These are phyloP conservation scores for Ceratocystis albifundus DNA, from an alignment of 2,329 filamentous ascomycete genomes.

Conservation along the genomic window DNA sequence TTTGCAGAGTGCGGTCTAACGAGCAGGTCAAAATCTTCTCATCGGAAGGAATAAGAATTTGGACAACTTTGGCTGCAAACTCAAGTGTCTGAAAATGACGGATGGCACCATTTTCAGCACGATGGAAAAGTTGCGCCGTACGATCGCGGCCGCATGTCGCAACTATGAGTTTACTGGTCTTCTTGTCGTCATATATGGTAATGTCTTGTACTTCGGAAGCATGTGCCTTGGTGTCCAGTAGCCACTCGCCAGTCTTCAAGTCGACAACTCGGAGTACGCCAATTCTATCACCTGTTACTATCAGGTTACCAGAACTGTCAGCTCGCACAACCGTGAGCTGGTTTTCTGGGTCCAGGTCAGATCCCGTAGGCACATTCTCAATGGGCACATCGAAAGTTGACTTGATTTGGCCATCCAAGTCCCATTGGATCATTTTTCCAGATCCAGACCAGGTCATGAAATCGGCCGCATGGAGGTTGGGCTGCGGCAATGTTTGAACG, in stretches of 20 bases:
- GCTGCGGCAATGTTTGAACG: slow-evolving; percentile 51
- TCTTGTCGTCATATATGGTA: slow-evolving; percentile 49
- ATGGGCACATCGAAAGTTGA: slow-evolving; percentile 55
- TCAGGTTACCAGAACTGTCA: slow-evolving; percentile 49
- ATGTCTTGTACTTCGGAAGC: slow-evolving; percentile 75
- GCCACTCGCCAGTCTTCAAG: slow-evolving; percentile 46
- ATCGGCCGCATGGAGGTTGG: slow-evolving; percentile 49
- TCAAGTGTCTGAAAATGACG: slow-evolving; percentile 85
- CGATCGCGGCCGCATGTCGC: slow-evolving; percentile 80
- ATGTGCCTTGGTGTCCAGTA: slow-evolving; percentile 73
- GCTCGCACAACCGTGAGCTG: slow-evolving; percentile 50
- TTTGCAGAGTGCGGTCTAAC: slow-evolving; percentile 72
- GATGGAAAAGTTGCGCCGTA: slow-evolving; percentile 80
- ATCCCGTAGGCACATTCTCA: slow-evolving; percentile 45
- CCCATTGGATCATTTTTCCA: slow-evolving; percentile 76
- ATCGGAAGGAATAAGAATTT: slow-evolving; percentile 59
- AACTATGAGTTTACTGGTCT: slow-evolving; percentile 50
- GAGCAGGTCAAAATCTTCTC: slow-evolving; percentile 76
- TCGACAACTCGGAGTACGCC: slow-evolving; percentile 69
- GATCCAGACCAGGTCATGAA: slow-evolving; percentile 85
- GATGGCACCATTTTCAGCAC: slow-evolving; percentile 43
- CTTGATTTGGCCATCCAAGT: slow-evolving; percentile 56
- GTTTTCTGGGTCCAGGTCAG: slow-evolving; percentile 44
- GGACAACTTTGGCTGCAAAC: slow-evolving; percentile 74
- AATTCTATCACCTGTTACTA: slow-evolving; percentile 75